Evolutionary conservation across 1,284 basidiomycete species (phyloP), one percentile per base, ranked within the genome.

Genomic region (Exobasidium cylindrosporum): DNA sequence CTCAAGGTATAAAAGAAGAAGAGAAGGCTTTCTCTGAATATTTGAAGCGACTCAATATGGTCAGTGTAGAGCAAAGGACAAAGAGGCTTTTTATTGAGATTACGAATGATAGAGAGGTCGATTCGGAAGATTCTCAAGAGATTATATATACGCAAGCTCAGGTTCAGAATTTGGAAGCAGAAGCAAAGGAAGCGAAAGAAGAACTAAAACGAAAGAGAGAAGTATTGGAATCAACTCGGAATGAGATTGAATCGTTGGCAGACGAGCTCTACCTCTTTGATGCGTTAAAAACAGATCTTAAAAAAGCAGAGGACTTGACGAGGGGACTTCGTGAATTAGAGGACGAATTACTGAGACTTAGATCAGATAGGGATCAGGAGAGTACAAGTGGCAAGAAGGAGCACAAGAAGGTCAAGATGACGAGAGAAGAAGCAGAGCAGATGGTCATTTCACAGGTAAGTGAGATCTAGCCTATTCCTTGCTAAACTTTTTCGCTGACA

Each of bases 381-480:
- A 50, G n/a, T 50, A 28, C 17, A 23, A 28, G 26, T 21, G 47
- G 21, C 2, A 14, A 50, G 26, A 50, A 28, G 14, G 26, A 24
- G 2, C 47, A 13, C 14, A 3, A 13, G 5, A 50, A 14, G 5
- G 26, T 13, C 4, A 23, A 14, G 14, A 13, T 50, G 13, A 50
- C 47, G 4, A 21, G 26, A 28, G 47, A 50, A 50, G 47, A 50
- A 50, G 47, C 47, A 26, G 47, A 50, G 26, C 21, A 50, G 35
- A 40, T 10, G 35, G 35, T 40, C 35, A 40, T 40, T 17, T 7
- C 35, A 40, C 35, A 40, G 35, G 35, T 40, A 40, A 40, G 35
- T 40, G 10, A 17, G 35, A 40, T 7, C 10, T 17, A 17, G 35
- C 35, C 17, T 40, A 24, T 14, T 50, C 4, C 47, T 50, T 50